Conservation (phyloP, 305 asterid species). For the Fraxinus ornus region DNA sequence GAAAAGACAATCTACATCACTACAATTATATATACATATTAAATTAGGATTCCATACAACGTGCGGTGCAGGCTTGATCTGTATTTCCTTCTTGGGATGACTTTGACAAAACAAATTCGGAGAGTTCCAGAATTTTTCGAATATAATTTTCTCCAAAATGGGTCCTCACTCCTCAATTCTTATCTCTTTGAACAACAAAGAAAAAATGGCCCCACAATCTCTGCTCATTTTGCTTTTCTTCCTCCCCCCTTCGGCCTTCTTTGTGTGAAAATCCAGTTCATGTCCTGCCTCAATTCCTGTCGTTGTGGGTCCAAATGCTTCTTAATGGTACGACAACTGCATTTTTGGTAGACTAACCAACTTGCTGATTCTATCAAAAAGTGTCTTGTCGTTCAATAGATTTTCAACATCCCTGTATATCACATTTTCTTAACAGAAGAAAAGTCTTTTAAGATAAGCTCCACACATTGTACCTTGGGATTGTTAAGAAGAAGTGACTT, state of each 20-base stretch:
- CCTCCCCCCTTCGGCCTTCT: constrained; percentile 1
- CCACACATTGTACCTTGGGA: neutral
- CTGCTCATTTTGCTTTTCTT: neutral
- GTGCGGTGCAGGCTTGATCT: neutral
- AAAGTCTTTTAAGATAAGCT: neutral
- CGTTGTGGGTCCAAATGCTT: neutral
- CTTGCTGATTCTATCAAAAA: neutral
- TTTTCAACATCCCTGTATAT: neutral
- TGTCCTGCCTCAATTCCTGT: constrained; percentile 22
- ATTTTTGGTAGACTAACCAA: neutral
- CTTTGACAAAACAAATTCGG: neutral
- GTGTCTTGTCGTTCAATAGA: neutral
- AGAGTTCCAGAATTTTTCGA: constrained; percentile 12
- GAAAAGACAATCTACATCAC: neutral
- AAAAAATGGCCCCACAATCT: constrained; percentile 20
- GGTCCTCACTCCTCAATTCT: neutral
- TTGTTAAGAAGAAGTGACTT: neutral
- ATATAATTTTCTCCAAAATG: neutral
- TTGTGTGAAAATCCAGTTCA: constrained; percentile 39
- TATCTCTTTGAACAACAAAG: neutral
- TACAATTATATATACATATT: neutral
- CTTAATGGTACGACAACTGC: neutral
- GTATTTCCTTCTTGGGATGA: neutral
- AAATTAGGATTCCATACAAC: neutral
- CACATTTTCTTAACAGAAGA: neutral